Evolutionary conservation across 1,139 yeast genomes (phyloP).

Genomic region (Pichia sp.): DNA sequence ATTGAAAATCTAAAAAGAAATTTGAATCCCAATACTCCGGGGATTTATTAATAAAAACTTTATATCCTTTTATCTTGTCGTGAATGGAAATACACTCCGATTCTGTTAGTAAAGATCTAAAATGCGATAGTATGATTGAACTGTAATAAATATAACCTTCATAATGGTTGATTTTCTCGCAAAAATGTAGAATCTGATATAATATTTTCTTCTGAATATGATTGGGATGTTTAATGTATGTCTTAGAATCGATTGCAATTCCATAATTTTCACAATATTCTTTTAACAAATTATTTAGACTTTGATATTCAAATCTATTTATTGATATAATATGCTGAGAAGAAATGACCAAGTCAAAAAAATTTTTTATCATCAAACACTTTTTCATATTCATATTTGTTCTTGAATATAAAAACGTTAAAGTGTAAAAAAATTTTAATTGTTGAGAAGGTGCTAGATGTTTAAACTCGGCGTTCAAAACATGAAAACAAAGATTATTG

Average conservation of each 20-base stretch:
- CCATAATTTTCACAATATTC: slow-evolving; percentile 21
- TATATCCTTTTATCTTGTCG: slow-evolving; percentile 13
- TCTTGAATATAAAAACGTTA: slow-evolving; percentile 60
- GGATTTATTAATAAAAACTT: slow-evolving; percentile 22
- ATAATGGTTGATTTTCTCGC: slow-evolving; percentile 16
- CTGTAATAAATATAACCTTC: slow-evolving; percentile 23
- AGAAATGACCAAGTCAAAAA: slow-evolving; percentile 20
- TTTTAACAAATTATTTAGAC: slow-evolving; percentile 17
- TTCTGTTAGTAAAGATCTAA: slow-evolving; percentile 29
- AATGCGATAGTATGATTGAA: slow-evolving; percentile 22
- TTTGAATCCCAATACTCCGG: slow-evolving; percentile 24
- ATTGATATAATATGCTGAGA: slow-evolving; percentile 11
- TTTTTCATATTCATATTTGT: slow-evolving; percentile 62
- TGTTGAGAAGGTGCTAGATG: slow-evolving; percentile 48
- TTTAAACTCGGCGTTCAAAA: slow-evolving; percentile 35
- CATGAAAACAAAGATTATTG: slow-evolving; percentile 15
- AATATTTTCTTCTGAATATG: slow-evolving; percentile 23
- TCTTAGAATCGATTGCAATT: background rate
- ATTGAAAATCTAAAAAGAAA: slow-evolving; percentile 18
- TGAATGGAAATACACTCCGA: slow-evolving; percentile 40
- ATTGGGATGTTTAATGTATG: slow-evolving; percentile 1
- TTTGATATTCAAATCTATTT: slow-evolving; percentile 10
- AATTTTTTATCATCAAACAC: slow-evolving; percentile 57
- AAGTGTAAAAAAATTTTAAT: slow-evolving; percentile 54
- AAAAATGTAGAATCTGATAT: slow-evolving; percentile 20